Evolutionary conservation across 768 basidiomycete genomes (phyloP).

Genomic region (Lactarius hatsudake): DNA sequence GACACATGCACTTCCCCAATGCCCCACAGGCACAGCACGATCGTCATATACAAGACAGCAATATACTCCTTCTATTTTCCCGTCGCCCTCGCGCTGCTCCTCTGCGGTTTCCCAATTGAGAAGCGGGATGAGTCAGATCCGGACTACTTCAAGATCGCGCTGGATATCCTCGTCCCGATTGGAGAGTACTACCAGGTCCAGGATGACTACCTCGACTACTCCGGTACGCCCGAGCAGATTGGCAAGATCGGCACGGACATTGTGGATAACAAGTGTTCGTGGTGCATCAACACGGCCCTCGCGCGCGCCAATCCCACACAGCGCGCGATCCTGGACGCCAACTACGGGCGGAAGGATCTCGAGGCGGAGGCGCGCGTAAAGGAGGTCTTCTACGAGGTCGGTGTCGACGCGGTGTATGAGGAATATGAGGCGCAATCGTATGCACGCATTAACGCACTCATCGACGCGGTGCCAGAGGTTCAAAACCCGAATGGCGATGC

Average conservation of each 20-base stretch:
- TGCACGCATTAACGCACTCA: slow-evolving; percentile 59
- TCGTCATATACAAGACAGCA: slow-evolving; percentile 96
- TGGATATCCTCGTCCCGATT: slow-evolving; percentile 80
- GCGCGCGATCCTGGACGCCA: slow-evolving; percentile 56
- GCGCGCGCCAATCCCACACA: slow-evolving; percentile 51
- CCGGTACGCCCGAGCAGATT: slow-evolving; percentile 83
- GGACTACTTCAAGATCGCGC: slow-evolving; percentile 68
- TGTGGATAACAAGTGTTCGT: slow-evolving; percentile 97
- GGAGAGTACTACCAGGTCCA: slow-evolving; percentile 99
- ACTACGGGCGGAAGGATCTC: slow-evolving; percentile 61
- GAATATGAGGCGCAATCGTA: slow-evolving; percentile 80
- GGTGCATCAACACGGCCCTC: slow-evolving; percentile 90
- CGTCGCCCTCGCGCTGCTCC: slow-evolving; percentile 88
- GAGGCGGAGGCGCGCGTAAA: slow-evolving; percentile 60
- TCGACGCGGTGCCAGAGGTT: slow-evolving; percentile 68
- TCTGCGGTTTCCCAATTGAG: slow-evolving; percentile 58
- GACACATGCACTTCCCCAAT: neutral
- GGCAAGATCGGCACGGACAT: slow-evolving; percentile 99
- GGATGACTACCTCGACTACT: slow-evolving; percentile 95
- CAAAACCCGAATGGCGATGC: slow-evolving; percentile 34
- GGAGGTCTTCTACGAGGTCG: slow-evolving; percentile 69
- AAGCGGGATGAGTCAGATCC: slow-evolving; percentile 45
- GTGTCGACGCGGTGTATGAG: slow-evolving; percentile 62
- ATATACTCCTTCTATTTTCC: slow-evolving; percentile 99
- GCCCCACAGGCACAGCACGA: slow-evolving; percentile 69